A percentile compares a stretch with the other conserved stretches of the same genome.
Evolutionary conservation across 176 grass and related monocot genomes (phyloP).

Genomic region (Aegilops speltoides): DNA sequence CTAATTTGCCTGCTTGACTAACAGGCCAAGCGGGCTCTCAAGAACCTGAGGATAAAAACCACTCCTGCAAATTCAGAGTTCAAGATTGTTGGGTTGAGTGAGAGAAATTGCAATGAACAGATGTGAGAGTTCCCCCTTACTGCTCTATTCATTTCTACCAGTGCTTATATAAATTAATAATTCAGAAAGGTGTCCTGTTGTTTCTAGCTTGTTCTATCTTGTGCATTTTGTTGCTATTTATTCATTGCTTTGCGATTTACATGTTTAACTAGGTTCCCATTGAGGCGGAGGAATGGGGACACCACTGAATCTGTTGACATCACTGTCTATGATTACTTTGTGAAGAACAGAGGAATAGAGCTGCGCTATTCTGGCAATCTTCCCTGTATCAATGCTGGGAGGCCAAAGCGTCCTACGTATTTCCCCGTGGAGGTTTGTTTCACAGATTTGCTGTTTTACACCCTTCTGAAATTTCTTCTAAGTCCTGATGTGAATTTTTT

Average conservation of each 20-base stretch:
- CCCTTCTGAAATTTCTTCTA: background rate
- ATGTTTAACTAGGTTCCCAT: constrained; percentile 46
- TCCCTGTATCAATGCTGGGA: constrained; percentile 86
- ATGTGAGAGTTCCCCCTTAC: constrained; percentile 29
- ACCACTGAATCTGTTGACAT: constrained; percentile 43
- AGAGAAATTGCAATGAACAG: constrained; percentile 63
- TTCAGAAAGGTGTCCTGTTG: background rate
- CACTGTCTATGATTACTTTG: constrained; percentile 72
- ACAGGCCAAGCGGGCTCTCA: constrained; percentile 63
- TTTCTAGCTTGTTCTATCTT: background rate
- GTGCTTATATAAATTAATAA: background rate
- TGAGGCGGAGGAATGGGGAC: constrained; percentile 42
- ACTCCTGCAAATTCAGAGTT: constrained; percentile 58
- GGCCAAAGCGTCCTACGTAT: constrained; percentile 67
- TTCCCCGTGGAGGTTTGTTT: constrained; percentile 72
- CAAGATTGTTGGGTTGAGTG: constrained; percentile 86
- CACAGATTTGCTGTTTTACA: background rate
- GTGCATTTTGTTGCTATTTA: background rate
- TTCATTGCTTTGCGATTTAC: constrained; percentile 19
- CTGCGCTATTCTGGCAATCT: constrained; percentile 67
- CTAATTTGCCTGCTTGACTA: constrained; percentile 18
- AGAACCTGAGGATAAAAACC: constrained; percentile 67
- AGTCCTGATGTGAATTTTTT: constrained; percentile 20
- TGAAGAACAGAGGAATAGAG: constrained; percentile 50
- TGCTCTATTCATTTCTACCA: background rate